Evolutionary conservation across 2,329 filamentous ascomycete genomes (phyloP).

Genomic region (Aaosphaeria arxii): DNA sequence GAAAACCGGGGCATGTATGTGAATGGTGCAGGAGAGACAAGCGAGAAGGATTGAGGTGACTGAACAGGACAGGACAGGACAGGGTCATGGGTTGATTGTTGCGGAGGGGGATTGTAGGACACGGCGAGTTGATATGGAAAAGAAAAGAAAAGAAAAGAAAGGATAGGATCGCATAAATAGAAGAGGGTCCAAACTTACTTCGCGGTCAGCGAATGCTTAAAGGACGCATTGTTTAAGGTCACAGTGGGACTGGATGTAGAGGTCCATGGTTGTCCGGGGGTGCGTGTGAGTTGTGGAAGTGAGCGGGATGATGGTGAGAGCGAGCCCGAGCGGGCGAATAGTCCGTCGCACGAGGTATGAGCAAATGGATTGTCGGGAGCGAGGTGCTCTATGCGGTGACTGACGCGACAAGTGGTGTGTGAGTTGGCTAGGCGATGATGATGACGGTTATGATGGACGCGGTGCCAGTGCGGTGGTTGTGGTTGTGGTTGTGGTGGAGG

Average conservation of each 20-base stretch:
- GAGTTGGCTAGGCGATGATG: too few species aligned
- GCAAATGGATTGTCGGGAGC: too few species aligned
- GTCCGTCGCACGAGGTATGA: too few species aligned
- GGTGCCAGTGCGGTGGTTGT: too few species aligned
- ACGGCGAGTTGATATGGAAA: too few species aligned
- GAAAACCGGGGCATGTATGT: not conserved
- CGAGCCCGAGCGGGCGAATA: too few species aligned
- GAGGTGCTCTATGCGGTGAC: too few species aligned
- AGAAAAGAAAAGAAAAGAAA: not conserved
- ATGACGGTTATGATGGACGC: too few species aligned
- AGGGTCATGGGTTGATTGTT: too few species aligned
- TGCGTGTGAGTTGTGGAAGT: not conserved
- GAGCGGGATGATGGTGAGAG: not conserved
- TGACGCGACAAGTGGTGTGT: too few species aligned
- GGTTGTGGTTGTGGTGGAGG: not conserved
- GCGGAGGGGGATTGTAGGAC: too few species aligned
- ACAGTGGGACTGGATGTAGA: slow-evolving; percentile 8
- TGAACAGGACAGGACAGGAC: not conserved
- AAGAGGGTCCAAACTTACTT: slow-evolving; percentile 6
- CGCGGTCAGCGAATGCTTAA: slow-evolving; percentile 12
- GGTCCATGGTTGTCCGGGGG: slow-evolving; percentile 9
- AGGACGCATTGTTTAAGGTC: slow-evolving; percentile 11
- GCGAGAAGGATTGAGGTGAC: not conserved
- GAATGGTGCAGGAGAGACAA: not conserved
- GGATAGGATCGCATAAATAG: not conserved